Base-by-base conservation (phyloP, 106 monocot species). In the Dendrobium catenatum region DNA sequence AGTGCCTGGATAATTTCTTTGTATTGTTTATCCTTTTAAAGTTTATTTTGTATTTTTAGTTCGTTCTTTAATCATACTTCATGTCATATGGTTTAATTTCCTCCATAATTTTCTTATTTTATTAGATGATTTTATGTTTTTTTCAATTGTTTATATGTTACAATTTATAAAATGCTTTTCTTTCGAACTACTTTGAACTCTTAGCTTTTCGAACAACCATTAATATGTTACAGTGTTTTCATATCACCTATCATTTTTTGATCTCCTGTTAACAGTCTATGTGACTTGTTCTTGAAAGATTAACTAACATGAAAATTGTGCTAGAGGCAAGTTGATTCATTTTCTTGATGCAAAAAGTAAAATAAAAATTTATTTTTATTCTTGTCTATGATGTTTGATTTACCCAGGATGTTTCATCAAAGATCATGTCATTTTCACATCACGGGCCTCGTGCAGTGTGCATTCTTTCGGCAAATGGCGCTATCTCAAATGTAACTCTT, bases 341-440 rank as follows among this genome's bases (percentile, higher is more conserved):
- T 61, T 61, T 22, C 51, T 51, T 51, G 51, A 15, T 51, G 51
- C 13, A 2, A 16, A 51, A 61, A 61, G 5, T 61, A 22, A 61
- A 61, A 61, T 4, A 61, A 8, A 61, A 7, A n/a, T n/a, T 61
- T 8, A 61, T 61, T 61, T 4, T 40, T 70, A 37, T 73, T 42
- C 43, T 20, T 6, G 68, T 6, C 74, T 22, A 42, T 74, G 9
- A 74, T 74, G 74, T 19, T 43, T 74, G 43, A 74, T 7, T 74
- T 49, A 77, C 75, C 9, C 77, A 91, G 91, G 91, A 91, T 85
- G 87, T 91, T 43, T 85, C 83, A 16, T 85, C 91, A 51, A 91
- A 87, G 70, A 89, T 91, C 58, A 91, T 91, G 89, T 91, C 91
- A 43, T 91, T 89, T 86, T 88, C 88, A 66, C 88, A 91, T 67